Evolutionary conservation across 495 filamentous ascomycete species (phyloP).

Genomic region (Penicillium waksmanii): DNA sequence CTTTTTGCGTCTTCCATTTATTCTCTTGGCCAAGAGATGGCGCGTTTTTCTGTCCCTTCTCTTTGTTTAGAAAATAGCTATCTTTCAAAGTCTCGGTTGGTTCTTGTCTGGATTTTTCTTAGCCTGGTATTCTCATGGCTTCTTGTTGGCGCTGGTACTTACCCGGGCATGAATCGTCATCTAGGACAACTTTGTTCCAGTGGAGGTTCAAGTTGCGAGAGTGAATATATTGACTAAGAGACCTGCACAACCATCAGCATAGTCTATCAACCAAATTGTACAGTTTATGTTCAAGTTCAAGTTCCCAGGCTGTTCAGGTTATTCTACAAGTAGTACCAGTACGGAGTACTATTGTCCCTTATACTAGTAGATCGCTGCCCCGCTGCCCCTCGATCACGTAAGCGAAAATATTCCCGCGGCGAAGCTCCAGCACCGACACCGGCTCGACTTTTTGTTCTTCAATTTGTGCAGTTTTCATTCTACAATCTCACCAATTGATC

Average conservation of each 20-base stretch:
- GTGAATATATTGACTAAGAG: background rate
- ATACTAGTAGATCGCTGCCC: slow-evolving; percentile 15
- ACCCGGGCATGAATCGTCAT: background rate
- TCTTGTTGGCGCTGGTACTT: background rate
- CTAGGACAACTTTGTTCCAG: background rate
- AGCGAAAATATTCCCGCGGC: slow-evolving; percentile 20
- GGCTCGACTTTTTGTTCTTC: background rate
- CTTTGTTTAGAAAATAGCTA: background rate
- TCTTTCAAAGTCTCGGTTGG: slow-evolving; percentile 1
- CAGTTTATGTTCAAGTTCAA: too few relatives aligned
- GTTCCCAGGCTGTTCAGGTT: too few relatives aligned
- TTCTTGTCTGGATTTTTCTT: slow-evolving; percentile 2
- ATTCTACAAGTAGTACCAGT: background rate
- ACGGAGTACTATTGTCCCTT: too few relatives aligned
- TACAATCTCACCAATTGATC: background rate
- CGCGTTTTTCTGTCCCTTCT: background rate
- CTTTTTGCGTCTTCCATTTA: slow-evolving; percentile 7
- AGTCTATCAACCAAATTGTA: background rate
- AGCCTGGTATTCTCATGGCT: background rate
- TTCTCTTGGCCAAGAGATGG: slow-evolving; percentile 16
- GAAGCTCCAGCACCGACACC: slow-evolving; percentile 12
- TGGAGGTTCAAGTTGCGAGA: background rate
- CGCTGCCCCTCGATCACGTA: slow-evolving; percentile 23
- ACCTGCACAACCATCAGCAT: background rate
- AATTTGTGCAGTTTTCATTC: slow-evolving; percentile 4